Percentiles rank a stretch among this genome's conserved stretches.
Conservation (phyloP, 75 land plant species). For the Larix kaempferi region DNA sequence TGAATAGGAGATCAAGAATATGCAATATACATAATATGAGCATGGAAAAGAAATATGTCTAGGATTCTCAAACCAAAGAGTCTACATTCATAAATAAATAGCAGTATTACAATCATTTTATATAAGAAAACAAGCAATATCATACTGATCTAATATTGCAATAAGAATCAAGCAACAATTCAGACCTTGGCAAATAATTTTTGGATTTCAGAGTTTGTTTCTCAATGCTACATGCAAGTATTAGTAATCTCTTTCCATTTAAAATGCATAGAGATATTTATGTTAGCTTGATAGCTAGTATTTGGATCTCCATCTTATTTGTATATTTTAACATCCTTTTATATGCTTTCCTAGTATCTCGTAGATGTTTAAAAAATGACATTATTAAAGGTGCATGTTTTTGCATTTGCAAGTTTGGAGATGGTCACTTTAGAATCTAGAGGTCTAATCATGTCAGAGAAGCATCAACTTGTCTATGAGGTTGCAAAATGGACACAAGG, state of each 20-base stretch:
- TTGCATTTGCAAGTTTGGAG: constrained; percentile 22
- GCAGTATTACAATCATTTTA: neutral
- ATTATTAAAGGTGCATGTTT: neutral
- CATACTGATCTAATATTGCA: neutral
- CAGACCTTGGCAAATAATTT: constrained; percentile 79
- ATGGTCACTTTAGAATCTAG: constrained; percentile 20
- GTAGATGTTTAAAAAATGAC: neutral
- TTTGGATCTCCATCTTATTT: neutral
- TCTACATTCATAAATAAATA: neutral
- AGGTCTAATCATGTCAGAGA: constrained; percentile 28
- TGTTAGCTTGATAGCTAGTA: neutral
- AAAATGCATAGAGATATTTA: neutral
- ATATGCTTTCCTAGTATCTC: neutral
- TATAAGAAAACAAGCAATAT: neutral
- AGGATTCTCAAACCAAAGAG: neutral
- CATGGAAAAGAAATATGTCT: neutral
- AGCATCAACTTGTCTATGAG: constrained; percentile 32
- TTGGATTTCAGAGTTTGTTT: constrained; percentile 51
- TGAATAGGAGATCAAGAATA: constrained; percentile 84
- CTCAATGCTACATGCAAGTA: neutral
- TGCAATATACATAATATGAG: constrained; percentile 8
- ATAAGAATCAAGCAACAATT: neutral
- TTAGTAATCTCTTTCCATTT: neutral
- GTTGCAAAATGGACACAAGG: constrained; percentile 23
- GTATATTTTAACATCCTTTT: neutral